Evolutionary conservation across 768 basidiomycete genomes (phyloP).

Genomic region (Lentinula sp.): DNA sequence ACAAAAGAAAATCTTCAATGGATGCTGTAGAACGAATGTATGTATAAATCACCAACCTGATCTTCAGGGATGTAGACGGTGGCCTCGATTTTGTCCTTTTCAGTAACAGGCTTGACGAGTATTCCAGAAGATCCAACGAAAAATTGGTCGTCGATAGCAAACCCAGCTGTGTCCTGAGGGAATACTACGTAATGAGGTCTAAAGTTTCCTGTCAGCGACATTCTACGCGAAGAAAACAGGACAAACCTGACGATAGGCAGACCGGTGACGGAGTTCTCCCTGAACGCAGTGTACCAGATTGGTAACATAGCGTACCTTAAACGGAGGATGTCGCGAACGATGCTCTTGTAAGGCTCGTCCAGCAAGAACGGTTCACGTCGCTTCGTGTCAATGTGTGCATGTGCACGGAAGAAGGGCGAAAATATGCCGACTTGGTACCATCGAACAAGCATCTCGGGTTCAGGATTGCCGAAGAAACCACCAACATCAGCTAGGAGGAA

Average conservation of each 20-base stretch:
- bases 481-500: slow-evolving; percentile 81
- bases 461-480: slow-evolving; percentile 97
- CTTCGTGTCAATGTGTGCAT: slow-evolving; percentile 97
- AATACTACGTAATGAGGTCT: slow-evolving; percentile 96
- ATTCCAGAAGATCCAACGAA: slow-evolving; percentile 86
- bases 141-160: slow-evolving; percentile 90
- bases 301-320: slow-evolving; percentile 85
- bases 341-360: slow-evolving; percentile 83
- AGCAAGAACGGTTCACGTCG: slow-evolving; percentile 92
- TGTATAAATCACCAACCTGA: slow-evolving; percentile 39
- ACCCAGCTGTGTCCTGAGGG: slow-evolving; percentile 84
- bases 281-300: slow-evolving; percentile 97
- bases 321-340: slow-evolving; percentile 71
- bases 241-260: slow-evolving; percentile 76
- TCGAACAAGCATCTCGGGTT: slow-evolving; percentile 88
- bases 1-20: background rate
- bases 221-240: background rate
- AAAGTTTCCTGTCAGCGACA: background rate
- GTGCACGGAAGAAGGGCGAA: slow-evolving; percentile 97
- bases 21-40: background rate
- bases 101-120: slow-evolving; percentile 86
- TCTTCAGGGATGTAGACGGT: slow-evolving; percentile 85
- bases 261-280: slow-evolving; percentile 77
- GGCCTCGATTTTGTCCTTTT: slow-evolving; percentile 60
- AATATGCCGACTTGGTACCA: slow-evolving; percentile 98